Conservation (phyloP, 1,139 yeast genomes). For the Yamadazyma blattariae region DNA sequence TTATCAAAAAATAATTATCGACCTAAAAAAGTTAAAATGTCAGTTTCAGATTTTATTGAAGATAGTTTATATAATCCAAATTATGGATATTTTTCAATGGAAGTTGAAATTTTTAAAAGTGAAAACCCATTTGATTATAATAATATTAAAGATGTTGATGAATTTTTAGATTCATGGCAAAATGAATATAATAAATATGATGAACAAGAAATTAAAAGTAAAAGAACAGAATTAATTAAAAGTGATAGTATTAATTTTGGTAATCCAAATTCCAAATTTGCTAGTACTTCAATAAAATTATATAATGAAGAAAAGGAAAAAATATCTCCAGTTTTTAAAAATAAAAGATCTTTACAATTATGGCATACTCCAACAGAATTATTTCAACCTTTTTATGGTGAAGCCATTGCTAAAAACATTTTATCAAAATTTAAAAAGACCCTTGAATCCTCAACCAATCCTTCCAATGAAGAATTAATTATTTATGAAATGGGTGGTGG, state of each 20-base stretch:
- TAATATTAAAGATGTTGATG: conserved; percentile 61
- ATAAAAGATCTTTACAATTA: conserved; percentile 55
- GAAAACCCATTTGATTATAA: conserved; percentile 60
- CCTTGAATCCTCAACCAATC: conserved; percentile 34
- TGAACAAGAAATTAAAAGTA: conserved; percentile 15
- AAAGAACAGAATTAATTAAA: conserved; percentile 14
- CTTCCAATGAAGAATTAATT: conserved; percentile 56
- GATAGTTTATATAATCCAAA: conserved; percentile 79
- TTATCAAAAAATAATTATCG: conserved; percentile 45
- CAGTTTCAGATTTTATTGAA: conserved; percentile 75
- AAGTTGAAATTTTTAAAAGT: conserved; percentile 73
- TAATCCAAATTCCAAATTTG: conserved; percentile 25
- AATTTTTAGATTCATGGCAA: conserved; percentile 68
- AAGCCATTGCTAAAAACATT: conserved; percentile 74
- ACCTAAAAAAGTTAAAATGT: conserved; percentile 67
- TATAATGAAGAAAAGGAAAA: conserved; percentile 27
- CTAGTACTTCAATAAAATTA: conserved; percentile 30
- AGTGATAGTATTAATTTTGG: conserved; percentile 14
- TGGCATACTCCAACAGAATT: conserved; percentile 94
- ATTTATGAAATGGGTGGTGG: conserved; percentile 93
- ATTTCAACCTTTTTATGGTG: conserved; percentile 81
- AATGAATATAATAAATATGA: conserved; percentile 62
- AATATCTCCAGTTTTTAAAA: conserved; percentile 9
- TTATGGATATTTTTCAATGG: conserved; percentile 79
- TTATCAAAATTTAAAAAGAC: conserved; percentile 60